Percentiles rank a stretch among this genome's conserved stretches.
Evolutionary conservation across 352 stramenopile species (phyloP).

Genomic region (Phytophthora lateralis): DNA sequence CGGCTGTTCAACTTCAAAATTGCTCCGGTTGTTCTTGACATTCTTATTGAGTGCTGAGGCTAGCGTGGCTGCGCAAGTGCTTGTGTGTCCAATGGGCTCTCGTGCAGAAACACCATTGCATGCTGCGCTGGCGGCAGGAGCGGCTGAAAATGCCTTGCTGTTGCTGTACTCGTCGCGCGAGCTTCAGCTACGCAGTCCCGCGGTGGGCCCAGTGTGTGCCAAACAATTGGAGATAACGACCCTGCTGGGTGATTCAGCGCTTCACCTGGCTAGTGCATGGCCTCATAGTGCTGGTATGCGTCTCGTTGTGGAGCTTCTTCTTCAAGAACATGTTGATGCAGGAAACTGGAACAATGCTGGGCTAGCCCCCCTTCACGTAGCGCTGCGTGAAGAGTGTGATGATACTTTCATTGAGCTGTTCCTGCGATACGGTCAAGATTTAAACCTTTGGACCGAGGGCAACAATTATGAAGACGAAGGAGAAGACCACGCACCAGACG

Average conservation of each 20-base stretch:
- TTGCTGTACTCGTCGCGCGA: slow-evolving; percentile 43
- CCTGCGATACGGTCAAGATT: slow-evolving; percentile 48
- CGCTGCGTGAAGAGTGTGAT: slow-evolving; percentile 49
- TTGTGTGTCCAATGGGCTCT: slow-evolving; percentile 29
- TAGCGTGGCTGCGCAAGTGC: slow-evolving; percentile 18
- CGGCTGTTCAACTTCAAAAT: slow-evolving; percentile 36
- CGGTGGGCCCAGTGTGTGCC: slow-evolving; percentile 22
- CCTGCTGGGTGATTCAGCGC: slow-evolving; percentile 38
- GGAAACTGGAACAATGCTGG: slow-evolving; percentile 60
- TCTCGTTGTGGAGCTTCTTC: slow-evolving; percentile 48
- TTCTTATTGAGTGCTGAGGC: slow-evolving; percentile 34
- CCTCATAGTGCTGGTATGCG: slow-evolving; percentile 43
- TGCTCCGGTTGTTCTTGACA: slow-evolving; percentile 49
- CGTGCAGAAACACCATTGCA: slow-evolving; percentile 50
- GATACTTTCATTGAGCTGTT: slow-evolving; percentile 53
- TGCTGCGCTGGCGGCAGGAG: slow-evolving; percentile 43
- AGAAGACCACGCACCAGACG: slow-evolving; percentile 6
- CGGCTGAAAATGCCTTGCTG: slow-evolving; percentile 47
- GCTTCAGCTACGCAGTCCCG: slow-evolving; percentile 26
- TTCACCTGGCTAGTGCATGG: slow-evolving; percentile 59
- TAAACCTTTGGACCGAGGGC: slow-evolving; percentile 75
- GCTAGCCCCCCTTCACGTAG: slow-evolving; percentile 59
- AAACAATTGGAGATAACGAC: slow-evolving; percentile 36
- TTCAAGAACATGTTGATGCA: slow-evolving; percentile 48
- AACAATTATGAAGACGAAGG: slow-evolving; percentile 21